phyloP scores from a whole-genome alignment of 2,329 filamentous ascomycete species.

The Apiospora saccharicola region DNA sequence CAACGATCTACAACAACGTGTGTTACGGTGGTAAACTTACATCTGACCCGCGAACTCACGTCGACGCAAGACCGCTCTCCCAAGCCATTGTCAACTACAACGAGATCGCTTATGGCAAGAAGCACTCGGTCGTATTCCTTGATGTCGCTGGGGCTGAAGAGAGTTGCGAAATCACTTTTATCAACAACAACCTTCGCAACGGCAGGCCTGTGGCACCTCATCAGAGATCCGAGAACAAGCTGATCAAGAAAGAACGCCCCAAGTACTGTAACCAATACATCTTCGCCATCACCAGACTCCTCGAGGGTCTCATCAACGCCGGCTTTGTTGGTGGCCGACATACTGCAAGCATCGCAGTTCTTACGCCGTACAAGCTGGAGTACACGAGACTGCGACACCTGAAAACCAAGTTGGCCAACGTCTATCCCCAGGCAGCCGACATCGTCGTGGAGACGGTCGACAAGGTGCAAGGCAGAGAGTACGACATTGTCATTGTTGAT shows the following conservation, averaged over 20 bases:
- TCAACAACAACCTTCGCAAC: neutral
- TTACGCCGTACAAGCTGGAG: constrained; percentile 6
- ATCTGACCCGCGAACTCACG: neutral
- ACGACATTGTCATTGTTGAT: neutral
- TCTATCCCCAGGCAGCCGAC: neutral
- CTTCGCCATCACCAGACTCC: neutral
- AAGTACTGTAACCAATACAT: constrained; percentile 8
- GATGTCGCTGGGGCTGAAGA: neutral
- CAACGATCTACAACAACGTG: constrained; percentile 6
- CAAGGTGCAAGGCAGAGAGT: constrained; percentile 16
- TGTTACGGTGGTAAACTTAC: neutral
- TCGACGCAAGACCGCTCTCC: neutral
- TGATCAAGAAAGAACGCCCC: neutral
- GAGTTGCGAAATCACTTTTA: too few species aligned
- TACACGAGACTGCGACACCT: neutral
- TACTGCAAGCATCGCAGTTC: constrained; percentile 10
- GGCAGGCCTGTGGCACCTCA: too few species aligned
- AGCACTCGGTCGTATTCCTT: constrained; percentile 10
- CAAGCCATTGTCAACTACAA: constrained; percentile 8
- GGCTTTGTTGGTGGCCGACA: neutral
- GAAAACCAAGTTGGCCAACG: neutral
- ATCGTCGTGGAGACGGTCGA: constrained; percentile 19
- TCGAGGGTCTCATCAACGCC: constrained; percentile 12
- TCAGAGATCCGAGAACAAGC: too few species aligned
- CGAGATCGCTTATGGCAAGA: neutral